Percentiles rank a stretch among this genome's conserved stretches.
Conservation (phyloP, 2,329 filamentous ascomycete genomes). For the Trichoderma harzianum region DNA sequence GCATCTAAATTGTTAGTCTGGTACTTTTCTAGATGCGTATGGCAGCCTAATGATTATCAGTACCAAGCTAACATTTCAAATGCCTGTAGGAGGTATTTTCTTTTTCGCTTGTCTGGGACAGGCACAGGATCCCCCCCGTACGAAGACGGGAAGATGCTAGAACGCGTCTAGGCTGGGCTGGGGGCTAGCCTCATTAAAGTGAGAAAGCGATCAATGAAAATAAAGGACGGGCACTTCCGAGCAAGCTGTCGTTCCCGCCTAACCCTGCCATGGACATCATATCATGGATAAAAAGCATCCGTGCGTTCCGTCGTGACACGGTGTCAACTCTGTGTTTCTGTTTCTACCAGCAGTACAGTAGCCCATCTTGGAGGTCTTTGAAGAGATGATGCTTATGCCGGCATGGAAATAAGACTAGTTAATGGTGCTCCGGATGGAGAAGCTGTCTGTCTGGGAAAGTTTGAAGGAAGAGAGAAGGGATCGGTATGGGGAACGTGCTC, state of each 20-base stretch:
- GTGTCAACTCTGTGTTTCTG: neutral
- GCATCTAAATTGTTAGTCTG: too few species aligned
- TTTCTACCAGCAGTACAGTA: neutral
- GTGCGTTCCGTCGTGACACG: neutral
- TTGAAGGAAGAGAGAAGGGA: neutral
- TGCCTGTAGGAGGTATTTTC: neutral
- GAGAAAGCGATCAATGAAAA: neutral
- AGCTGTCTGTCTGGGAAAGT: neutral
- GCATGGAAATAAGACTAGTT: neutral
- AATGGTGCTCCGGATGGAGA: neutral
- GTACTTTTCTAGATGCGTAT: too few species aligned
- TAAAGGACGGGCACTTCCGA: constrained; percentile 12
- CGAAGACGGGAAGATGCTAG: neutral
- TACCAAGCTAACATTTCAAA: too few species aligned
- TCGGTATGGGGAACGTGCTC: constrained; percentile 11
- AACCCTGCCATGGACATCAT: neutral
- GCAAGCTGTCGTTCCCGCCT: neutral
- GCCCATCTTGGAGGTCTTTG: neutral
- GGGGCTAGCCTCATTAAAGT: neutral
- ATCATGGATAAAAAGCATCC: neutral
- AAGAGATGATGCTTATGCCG: neutral
- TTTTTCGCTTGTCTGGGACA: neutral
- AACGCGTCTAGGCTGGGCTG: neutral
- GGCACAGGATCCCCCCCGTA: neutral
- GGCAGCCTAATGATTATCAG: too few species aligned